Conservation (phyloP, 1,139 yeast genomes). For the Lodderomyces theae region DNA sequence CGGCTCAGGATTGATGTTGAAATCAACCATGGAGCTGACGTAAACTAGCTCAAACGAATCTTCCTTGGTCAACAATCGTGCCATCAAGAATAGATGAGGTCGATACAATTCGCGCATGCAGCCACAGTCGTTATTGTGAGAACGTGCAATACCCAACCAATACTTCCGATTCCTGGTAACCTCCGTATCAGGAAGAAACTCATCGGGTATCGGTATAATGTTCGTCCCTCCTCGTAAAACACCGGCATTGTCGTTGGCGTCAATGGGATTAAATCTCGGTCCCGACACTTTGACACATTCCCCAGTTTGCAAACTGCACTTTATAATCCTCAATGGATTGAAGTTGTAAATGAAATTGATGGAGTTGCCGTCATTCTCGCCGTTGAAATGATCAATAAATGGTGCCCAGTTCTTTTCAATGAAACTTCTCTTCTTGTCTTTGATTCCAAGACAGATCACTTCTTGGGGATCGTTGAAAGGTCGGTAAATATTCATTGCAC, state of each 20-base stretch:
- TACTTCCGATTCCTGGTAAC: constrained; percentile 19
- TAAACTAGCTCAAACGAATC: constrained; percentile 17
- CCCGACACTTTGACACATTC: constrained; percentile 17
- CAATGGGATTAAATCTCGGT: constrained; percentile 15
- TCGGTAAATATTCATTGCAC: constrained; percentile 31
- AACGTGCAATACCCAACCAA: constrained; percentile 40
- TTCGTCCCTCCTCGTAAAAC: constrained; percentile 21
- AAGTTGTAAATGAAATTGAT: constrained; percentile 21
- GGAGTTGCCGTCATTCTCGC: background rate
- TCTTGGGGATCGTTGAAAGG: constrained; percentile 25
- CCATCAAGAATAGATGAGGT: constrained; percentile 20
- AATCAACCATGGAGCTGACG: constrained; percentile 20
- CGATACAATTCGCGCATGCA: constrained; percentile 27
- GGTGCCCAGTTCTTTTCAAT: constrained; percentile 48
- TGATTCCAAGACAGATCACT: constrained; percentile 24
- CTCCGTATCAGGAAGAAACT: constrained; percentile 10
- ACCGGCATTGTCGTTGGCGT: constrained; percentile 16
- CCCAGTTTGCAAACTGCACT: constrained; percentile 18
- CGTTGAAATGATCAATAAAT: constrained; percentile 22
- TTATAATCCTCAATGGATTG: constrained; percentile 18
- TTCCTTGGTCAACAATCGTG: constrained; percentile 12
- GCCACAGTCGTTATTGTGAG: constrained; percentile 34
- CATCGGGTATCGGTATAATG: constrained; percentile 11
- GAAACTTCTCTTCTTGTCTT: constrained; percentile 17
- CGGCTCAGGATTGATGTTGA: constrained; percentile 19